phyloP scores from a whole-genome alignment of 768 basidiomycete species.

The Naganishia onofrii region DNA sequence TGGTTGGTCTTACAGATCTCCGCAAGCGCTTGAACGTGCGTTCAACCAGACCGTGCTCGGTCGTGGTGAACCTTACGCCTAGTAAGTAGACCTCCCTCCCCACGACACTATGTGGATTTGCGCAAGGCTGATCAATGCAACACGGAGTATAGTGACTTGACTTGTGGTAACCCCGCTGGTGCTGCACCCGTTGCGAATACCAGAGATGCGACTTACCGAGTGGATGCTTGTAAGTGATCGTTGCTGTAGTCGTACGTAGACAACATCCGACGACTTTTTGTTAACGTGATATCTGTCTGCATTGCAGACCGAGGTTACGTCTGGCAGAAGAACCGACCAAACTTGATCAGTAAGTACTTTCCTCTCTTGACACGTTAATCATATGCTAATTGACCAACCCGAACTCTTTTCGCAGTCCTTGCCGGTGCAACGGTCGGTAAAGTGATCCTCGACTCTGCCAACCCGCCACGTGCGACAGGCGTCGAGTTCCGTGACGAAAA shows the following conservation, averaged over 20 bases:
- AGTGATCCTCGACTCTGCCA: slow-evolving; percentile 35
- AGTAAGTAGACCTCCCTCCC: too few species aligned
- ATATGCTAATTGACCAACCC: neutral
- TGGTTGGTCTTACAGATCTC: slow-evolving; percentile 6
- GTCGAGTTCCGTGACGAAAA: slow-evolving; percentile 41
- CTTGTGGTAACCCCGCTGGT: slow-evolving; percentile 43
- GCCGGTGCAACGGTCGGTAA: slow-evolving; percentile 40
- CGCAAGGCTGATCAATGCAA: neutral
- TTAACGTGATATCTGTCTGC: neutral
- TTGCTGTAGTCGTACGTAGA: neutral
- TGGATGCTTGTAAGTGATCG: slow-evolving; percentile 40
- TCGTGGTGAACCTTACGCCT: slow-evolving; percentile 39
- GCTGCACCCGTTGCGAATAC: slow-evolving; percentile 43
- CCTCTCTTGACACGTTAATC: neutral
- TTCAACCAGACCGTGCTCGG: slow-evolving; percentile 39
- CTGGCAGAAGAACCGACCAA: slow-evolving; percentile 36
- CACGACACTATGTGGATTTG: too few species aligned
- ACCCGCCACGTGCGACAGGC: slow-evolving; percentile 39
- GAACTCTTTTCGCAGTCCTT: slow-evolving; percentile 30
- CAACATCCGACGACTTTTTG: too few species aligned
- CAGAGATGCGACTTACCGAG: slow-evolving; percentile 36
- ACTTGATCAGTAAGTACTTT: slow-evolving; percentile 37
- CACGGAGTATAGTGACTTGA: slow-evolving; percentile 40
- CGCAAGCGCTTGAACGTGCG: slow-evolving; percentile 34
- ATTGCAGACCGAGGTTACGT: slow-evolving; percentile 42